Evolutionary conservation across 73 alveolate species (phyloP), one percentile per base, ranked within the genome.

Genomic region (Paramecium primaurelia): DNA sequence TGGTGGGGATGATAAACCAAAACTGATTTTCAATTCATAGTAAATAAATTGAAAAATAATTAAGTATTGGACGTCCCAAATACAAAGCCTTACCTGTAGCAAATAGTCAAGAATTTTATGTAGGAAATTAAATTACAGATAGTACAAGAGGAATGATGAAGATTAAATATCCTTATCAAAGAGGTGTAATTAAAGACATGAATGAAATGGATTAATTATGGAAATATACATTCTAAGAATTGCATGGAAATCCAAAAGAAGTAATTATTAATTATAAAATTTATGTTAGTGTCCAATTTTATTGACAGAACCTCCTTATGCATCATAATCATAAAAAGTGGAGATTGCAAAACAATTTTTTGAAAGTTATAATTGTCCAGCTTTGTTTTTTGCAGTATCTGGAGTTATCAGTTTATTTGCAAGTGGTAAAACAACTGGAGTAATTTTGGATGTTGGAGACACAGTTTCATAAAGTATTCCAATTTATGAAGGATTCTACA

Each of bases 361-460:
- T 84, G 98, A 97, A 86, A 95, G 93, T 20, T 96, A 95, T 86
- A 88, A 96, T 47, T 95, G 93, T 38, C 98, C 98, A 12, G 97
- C 97, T 38, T 84, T 97, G 26, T 97, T 93, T 84, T 95, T 97
- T 95, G 96, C 95, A 18, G 93, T 93, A 32, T 92, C 92, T 54
- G 98, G 97, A 16, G 97, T 96, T 4, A 93, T 92, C n/a, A 71
- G 97, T 36, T 88, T 97, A 71, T 89, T 89, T 71, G 96, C 98
- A 37, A 93, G 94, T 88, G 99, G 99, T n/a, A 96, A 93, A 59
- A 91, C 97, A 37, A 95, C 98, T 44, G 99, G 99, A 28, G 94
- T 97, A 25, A 97, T 96, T 26, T 88, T 93, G 38, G 98, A 97
- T 88, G 92, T 95, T 87, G 99, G 99, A 85, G 99, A 96, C 47